Percentiles rank a stretch among this genome's conserved stretches.
These are phyloP conservation scores for Chondrostereum purpureum DNA, from an alignment of 1,284 basidiomycete species.

Conservation along the genomic window DNA sequence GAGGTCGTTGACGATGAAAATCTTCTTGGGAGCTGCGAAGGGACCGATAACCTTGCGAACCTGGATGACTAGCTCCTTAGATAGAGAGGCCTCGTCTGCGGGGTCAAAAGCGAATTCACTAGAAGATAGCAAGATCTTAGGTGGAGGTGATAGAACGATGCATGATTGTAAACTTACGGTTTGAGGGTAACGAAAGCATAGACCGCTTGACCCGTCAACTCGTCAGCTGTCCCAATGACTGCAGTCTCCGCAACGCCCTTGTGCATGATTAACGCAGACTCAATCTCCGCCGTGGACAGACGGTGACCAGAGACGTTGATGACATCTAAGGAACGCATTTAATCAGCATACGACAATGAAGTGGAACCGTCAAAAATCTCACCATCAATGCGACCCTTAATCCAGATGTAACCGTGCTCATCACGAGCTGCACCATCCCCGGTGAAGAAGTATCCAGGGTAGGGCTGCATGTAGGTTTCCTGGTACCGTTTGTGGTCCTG, in stretches of 20 bases:
- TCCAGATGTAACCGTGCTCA: conserved; percentile 96
- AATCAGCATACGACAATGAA: conserved; percentile 7
- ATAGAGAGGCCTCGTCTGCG: conserved; percentile 62
- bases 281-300: conserved; percentile 95
- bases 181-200: conserved; percentile 82
- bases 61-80: conserved; percentile 89
- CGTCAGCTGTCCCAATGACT: conserved; percentile 86
- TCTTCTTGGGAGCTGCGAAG: conserved; percentile 92
- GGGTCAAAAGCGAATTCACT: conserved; percentile 79
- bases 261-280: conserved; percentile 92
- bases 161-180: conserved; percentile 41
- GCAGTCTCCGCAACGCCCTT: conserved; percentile 92
- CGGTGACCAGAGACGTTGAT: conserved; percentile 97
- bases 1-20: conserved; percentile 80
- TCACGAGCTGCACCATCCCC: conserved; percentile 95
- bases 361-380: conserved; percentile 25
- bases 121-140: not conserved
- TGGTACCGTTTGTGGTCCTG: conserved; percentile 88
- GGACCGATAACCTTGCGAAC: conserved; percentile 95
- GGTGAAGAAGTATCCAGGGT: conserved; percentile 89
- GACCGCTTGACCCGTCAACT: conserved; percentile 85
- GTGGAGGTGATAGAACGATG: not conserved
- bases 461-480: conserved; percentile 94
- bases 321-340: conserved; percentile 47
- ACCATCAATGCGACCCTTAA: conserved; percentile 96